A percentile compares a stretch with the other conserved stretches of the same genome.
Conservation (phyloP, 139 green algal species). For the Chlamydomonas sphaeroides region DNA sequence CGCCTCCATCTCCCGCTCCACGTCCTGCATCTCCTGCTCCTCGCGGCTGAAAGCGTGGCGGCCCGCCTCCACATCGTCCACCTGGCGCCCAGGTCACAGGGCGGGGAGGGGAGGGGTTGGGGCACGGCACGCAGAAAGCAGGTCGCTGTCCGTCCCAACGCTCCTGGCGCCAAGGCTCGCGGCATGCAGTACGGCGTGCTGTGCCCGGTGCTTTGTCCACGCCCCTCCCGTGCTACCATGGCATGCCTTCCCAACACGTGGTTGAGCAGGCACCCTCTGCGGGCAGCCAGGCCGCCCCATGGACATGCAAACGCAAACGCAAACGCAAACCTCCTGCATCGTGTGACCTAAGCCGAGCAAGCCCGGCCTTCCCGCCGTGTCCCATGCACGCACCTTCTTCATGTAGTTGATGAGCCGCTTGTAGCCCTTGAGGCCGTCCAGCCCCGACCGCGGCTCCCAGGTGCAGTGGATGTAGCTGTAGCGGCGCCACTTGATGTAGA, state of each 20-base stretch:
- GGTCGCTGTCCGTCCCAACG: too few species aligned
- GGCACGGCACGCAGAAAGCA: too few species aligned
- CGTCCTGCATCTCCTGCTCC: constrained; percentile 88
- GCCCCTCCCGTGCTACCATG: too few species aligned
- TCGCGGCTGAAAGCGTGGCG: constrained; percentile 69
- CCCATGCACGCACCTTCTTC: constrained; percentile 59
- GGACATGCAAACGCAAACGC: too few species aligned
- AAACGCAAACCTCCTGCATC: too few species aligned
- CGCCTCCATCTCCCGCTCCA: constrained; percentile 88
- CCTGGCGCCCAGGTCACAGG: neutral
- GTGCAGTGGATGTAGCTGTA: constrained; percentile 87
- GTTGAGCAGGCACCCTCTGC: neutral
- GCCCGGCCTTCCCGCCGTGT: neutral
- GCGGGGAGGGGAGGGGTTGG: neutral
- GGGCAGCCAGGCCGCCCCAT: too few species aligned
- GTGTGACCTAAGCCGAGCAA: too few species aligned
- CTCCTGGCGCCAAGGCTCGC: too few species aligned
- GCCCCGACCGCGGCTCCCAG: constrained; percentile 76
- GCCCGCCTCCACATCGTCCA: constrained; percentile 66
- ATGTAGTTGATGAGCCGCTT: constrained; percentile 97
- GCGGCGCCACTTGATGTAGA: constrained; percentile 93
- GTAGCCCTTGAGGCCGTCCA: constrained; percentile 80
- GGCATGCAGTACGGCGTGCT: too few species aligned
- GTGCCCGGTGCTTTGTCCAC: too few species aligned
- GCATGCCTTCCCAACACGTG: too few species aligned